Evolutionary conservation across 805 yeast genomes (phyloP), one percentile per base, ranked within the genome.

Genomic region (Ogataea nonfermentans): DNA sequence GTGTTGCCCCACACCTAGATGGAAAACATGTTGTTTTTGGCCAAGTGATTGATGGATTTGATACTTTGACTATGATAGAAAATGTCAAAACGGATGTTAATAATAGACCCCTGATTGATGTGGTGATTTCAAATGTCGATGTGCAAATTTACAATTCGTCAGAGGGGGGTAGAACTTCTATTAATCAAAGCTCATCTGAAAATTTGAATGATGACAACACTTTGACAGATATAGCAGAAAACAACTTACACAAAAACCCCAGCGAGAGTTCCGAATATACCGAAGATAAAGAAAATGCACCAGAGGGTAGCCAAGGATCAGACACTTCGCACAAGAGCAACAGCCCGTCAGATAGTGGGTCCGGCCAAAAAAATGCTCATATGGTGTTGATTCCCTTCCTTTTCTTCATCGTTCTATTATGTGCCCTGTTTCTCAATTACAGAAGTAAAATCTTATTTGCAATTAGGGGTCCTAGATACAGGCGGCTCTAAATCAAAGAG

Each of bases 11-110:
- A 33, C 71, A 75, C 71, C 68, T 81, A 49, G 76, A 82, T 60
- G 80, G 79, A 15, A 61, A 63, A 6, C 83, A 83, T 62, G 91
- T 84, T 50, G 90, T 81, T 2, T 84, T 85, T 57, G 95, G 93
- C 32, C 88, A 84, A 63, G 80, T 85, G 32, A 55, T 74, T 10
- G 79, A 77, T 26, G 93, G 93, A 4, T 63, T 74, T 42, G 83
- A 81, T 15, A 73, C 82, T 5, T 71, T 86, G 29, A 73, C 75
- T 28, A 59, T 70, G 48, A 70, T 87, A 46, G 89, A 84, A 59
- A 65, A 67, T 36, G 76, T 76, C 36, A 65, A 76, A 47, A 75
- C 81, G 4, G 61, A 60, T 33, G 40, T 40, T 1, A 24, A 43
- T 1, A 69, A 70, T 44, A 66, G 57, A 41, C 85, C 85, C 17